These are phyloP conservation scores for Aspergillus sparsus DNA, from an alignment of 495 filamentous ascomycete species.

Conservation along the genomic window DNA sequence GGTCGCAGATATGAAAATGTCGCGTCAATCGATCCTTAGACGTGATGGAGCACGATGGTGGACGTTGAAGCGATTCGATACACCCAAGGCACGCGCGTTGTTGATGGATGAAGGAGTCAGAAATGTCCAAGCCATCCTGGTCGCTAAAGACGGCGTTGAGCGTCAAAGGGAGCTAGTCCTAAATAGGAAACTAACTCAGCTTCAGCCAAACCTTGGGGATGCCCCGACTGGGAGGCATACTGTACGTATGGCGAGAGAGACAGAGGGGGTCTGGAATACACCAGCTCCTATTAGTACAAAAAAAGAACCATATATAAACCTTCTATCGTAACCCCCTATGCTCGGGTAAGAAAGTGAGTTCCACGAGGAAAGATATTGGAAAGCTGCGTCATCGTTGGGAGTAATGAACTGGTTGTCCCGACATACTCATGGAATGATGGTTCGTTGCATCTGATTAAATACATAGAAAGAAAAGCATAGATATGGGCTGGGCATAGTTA, in stretches of 20 bases:
- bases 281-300: background rate
- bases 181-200: conserved; percentile 33
- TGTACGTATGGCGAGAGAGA: background rate
- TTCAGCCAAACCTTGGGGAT: conserved; percentile 18
- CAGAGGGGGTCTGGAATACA: background rate
- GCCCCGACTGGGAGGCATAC: conserved; percentile 2
- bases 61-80: conserved; percentile 41
- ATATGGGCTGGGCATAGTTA: background rate
- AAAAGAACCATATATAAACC: background rate
- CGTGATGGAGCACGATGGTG: conserved; percentile 31
- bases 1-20: conserved; percentile 32
- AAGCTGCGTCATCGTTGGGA: conserved; percentile 11
- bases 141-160: conserved; percentile 45
- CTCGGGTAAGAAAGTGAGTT: background rate
- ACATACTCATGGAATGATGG: background rate
- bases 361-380: conserved; percentile 8
- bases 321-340: background rate
- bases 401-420: conserved; percentile 2
- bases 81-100: conserved; percentile 45
- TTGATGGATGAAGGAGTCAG: conserved; percentile 54
- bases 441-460: background rate
- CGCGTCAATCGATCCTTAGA: conserved; percentile 28
- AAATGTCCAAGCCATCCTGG: conserved; percentile 47
- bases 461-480: background rate
- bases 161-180: conserved; percentile 42